Conservation (phyloP, 1,284 basidiomycete genomes). For the Austroboletus novae-zelandiae region DNA sequence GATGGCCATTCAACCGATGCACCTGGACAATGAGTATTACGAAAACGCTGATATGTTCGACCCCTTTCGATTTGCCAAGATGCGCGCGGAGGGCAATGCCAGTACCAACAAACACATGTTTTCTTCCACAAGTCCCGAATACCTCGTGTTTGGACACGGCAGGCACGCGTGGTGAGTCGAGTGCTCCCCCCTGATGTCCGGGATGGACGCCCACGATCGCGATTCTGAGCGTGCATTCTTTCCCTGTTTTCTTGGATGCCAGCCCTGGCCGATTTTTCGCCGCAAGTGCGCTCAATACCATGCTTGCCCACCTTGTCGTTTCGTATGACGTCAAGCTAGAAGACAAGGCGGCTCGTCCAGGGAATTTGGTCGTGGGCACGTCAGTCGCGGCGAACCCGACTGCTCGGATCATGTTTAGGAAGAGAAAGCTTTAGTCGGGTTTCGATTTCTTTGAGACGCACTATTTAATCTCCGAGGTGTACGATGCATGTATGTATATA, state of each 20-base stretch:
- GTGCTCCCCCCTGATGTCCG: too few species aligned
- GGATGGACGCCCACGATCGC: too few species aligned
- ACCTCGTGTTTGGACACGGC: constrained; percentile 17
- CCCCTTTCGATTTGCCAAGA: constrained; percentile 31
- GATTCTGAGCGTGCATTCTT: too few species aligned
- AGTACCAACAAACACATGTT: constrained; percentile 16
- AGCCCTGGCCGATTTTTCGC: constrained; percentile 36
- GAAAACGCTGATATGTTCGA: constrained; percentile 28
- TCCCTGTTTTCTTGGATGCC: too few species aligned
- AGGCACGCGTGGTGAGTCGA: constrained; percentile 18
- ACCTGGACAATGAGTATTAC: constrained; percentile 28
- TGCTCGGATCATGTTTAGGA: neutral
- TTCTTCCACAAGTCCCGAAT: constrained; percentile 8
- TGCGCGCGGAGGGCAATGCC: constrained; percentile 6
- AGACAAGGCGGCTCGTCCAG: constrained; percentile 1
- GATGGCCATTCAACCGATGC: constrained; percentile 22
- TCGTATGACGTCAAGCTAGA: constrained; percentile 32
- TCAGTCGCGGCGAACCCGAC: neutral
- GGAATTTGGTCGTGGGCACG: neutral
- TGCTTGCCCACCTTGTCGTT: constrained; percentile 29
- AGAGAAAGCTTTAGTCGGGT: neutral
- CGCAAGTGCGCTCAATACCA: constrained; percentile 23
- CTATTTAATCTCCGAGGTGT: neutral
- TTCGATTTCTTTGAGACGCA: neutral
- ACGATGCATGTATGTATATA: too few species aligned